A percentile compares a stretch with the other conserved stretches of the same genome.
Evolutionary conservation across 805 yeast species (phyloP).

Genomic region (Teunomyces cretensis): DNA sequence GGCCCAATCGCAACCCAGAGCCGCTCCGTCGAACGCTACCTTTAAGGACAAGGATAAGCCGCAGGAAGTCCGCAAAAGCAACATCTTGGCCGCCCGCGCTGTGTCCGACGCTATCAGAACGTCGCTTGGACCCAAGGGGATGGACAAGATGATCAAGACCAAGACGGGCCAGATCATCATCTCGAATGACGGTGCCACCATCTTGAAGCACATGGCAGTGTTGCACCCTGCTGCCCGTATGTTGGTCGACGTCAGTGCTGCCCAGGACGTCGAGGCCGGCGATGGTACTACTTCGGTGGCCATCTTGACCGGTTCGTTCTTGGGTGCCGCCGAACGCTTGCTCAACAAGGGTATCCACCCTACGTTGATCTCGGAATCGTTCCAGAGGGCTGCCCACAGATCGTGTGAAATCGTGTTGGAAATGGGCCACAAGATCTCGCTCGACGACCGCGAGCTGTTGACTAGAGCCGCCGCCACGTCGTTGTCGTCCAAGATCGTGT

Average conservation of each 20-base stretch:
- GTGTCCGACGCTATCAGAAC: constrained; percentile 95
- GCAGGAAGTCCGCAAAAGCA: constrained; percentile 85
- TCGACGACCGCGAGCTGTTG: constrained; percentile 77
- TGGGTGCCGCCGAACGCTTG: constrained; percentile 92
- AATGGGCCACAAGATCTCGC: constrained; percentile 80
- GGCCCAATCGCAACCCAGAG: constrained; percentile 9
- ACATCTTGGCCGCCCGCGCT: constrained; percentile 89
- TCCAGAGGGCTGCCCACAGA: constrained; percentile 83
- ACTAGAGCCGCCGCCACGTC: constrained; percentile 94
- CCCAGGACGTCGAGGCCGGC: constrained; percentile 99
- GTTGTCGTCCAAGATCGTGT: constrained; percentile 89
- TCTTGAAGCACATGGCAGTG: constrained; percentile 95
- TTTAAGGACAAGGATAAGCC: constrained; percentile 95
- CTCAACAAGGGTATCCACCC: constrained; percentile 94
- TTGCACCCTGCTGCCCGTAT: constrained; percentile 98
- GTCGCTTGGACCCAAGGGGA: constrained; percentile 96
- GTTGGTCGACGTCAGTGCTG: constrained; percentile 94
- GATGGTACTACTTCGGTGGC: constrained; percentile 99
- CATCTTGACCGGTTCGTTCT: constrained; percentile 87
- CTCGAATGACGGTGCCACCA: constrained; percentile 98
- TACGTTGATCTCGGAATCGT: constrained; percentile 87
- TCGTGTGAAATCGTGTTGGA: constrained; percentile 79
- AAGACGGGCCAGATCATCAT: constrained; percentile 89
- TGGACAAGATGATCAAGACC: constrained; percentile 98
- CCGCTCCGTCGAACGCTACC: constrained; percentile 71